phyloP scores from a whole-genome alignment of 495 filamentous ascomycete species.

The Letharia lupina region DNA sequence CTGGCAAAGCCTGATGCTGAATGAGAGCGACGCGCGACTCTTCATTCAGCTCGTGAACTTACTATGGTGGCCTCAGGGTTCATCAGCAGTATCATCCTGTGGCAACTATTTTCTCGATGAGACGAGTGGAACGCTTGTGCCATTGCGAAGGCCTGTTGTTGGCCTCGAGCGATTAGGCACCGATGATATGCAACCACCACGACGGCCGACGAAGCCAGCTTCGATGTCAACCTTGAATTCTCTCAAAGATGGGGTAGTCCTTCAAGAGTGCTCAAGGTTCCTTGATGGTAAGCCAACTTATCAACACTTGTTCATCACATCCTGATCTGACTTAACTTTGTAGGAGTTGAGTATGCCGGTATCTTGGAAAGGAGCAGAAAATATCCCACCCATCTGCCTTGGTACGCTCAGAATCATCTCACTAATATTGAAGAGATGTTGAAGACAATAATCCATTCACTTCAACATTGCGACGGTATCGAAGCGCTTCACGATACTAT shows the following conservation, averaged over 20 bases:
- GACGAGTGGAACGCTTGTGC: constrained; percentile 1
- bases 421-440: constrained; percentile 17
- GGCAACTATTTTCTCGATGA: neutral
- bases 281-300: constrained; percentile 1
- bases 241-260: neutral
- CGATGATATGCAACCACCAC: neutral
- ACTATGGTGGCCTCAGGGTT: neutral
- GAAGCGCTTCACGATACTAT: constrained; percentile 6
- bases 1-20: constrained; percentile 5
- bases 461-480: constrained; percentile 1
- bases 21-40: constrained; percentile 1
- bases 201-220: neutral
- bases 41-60: neutral
- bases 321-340: neutral
- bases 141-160: neutral
- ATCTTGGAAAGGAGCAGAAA: constrained; percentile 3
- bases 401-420: constrained; percentile 10
- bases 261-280: neutral
- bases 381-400: constrained; percentile 3
- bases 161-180: neutral
- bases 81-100: neutral
- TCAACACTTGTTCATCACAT: neutral
- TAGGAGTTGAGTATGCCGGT: constrained; percentile 4
- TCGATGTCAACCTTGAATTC: neutral
- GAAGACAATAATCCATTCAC: constrained; percentile 5